phyloP scores from a whole-genome alignment of 108 stramenopile genomes.

The Nannochloropsis granulata region DNA sequence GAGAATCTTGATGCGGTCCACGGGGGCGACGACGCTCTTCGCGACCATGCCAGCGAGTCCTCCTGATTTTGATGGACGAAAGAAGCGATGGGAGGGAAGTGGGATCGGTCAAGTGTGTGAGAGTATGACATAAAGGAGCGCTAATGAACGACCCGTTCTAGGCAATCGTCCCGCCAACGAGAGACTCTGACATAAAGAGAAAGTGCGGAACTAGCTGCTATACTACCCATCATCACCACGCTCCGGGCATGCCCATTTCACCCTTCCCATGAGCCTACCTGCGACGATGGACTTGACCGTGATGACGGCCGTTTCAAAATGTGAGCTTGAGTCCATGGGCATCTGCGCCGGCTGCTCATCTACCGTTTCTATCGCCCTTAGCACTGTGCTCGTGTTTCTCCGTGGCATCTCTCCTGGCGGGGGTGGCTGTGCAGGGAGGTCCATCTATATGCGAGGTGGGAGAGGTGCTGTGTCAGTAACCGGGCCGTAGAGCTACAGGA shows the following conservation, averaged over 20 bases:
- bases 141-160: too few relatives aligned
- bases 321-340: neutral
- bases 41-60: conserved; percentile 39
- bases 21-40: conserved; percentile 39
- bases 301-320: neutral
- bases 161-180: too few relatives aligned
- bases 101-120: too few relatives aligned
- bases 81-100: too few relatives aligned
- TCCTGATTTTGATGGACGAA: neutral
- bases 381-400: neutral
- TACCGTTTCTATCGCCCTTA: neutral
- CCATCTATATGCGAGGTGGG: neutral
- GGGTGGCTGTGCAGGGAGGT: neutral
- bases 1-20: conserved; percentile 40
- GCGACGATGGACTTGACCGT: neutral
- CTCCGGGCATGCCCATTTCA: neutral
- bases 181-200: too few relatives aligned
- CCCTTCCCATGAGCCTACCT: neutral
- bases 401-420: neutral
- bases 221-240: too few relatives aligned
- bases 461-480: too few relatives aligned
- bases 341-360: neutral
- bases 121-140: too few relatives aligned
- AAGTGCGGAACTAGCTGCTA: too few relatives aligned
- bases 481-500: too few relatives aligned